Conservation (phyloP, 192 early-diverging fungal species). For the Backusella circina region DNA sequence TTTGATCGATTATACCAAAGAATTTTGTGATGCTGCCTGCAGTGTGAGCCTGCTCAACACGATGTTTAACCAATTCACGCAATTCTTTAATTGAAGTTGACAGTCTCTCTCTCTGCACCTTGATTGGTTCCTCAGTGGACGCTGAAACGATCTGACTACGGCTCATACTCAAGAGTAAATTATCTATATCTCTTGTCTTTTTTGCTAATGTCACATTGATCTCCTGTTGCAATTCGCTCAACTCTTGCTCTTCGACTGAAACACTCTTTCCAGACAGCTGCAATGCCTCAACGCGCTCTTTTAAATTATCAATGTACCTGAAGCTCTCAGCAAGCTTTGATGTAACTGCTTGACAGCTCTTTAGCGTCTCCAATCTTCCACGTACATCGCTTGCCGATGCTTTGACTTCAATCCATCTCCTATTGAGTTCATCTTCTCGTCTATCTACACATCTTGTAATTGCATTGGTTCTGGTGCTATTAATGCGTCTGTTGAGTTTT, state of each 20-base stretch:
- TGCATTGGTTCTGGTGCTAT: conserved; percentile 3
- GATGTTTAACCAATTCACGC: conserved; percentile 12
- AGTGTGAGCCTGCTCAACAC: conserved; percentile 20
- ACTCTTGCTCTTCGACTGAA: conserved; percentile 27
- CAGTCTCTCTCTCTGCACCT: conserved; percentile 26
- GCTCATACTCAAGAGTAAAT: neutral
- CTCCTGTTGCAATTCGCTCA: conserved; percentile 20
- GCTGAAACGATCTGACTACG: neutral
- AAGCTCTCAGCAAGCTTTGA: conserved; percentile 20
- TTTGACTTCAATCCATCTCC: conserved; percentile 15
- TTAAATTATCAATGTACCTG: conserved; percentile 23
- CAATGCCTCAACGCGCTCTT: conserved; percentile 19
- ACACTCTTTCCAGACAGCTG: conserved; percentile 25
- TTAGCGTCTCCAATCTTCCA: conserved; percentile 1
- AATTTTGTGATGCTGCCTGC: conserved; percentile 24
- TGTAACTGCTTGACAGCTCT: conserved; percentile 12
- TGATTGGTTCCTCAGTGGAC: conserved; percentile 8
- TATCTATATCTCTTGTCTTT: conserved; percentile 5
- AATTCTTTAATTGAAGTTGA: conserved; percentile 27
- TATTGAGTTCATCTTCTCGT: conserved; percentile 4
- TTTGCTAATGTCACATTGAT: conserved; percentile 15
- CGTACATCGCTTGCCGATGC: conserved; percentile 11
- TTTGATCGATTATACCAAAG: conserved; percentile 31
- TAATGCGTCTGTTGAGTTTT: conserved; percentile 15
- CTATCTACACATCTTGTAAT: conserved; percentile 11